A percentile compares a stretch with the other conserved stretches of the same genome.
Evolutionary conservation across 106 monocot species (phyloP).

Genomic region (Gastrodia elata): DNA sequence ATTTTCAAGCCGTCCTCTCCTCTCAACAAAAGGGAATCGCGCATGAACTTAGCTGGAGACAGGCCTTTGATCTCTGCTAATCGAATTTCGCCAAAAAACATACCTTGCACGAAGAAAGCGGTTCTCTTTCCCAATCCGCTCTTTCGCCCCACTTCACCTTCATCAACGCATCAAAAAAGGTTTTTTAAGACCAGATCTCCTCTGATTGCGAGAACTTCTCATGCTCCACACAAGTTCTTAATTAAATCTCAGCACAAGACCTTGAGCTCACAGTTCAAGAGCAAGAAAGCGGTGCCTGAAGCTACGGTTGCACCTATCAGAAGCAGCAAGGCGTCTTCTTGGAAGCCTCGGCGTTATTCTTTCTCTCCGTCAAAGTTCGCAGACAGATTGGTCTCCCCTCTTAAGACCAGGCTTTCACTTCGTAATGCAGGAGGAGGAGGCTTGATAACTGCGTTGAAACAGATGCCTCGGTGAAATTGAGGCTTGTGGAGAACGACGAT

Average conservation of each 20-base stretch:
- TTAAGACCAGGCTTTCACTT: slow-evolving; percentile 44
- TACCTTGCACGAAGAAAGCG: slow-evolving; percentile 61
- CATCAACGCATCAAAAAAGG: slow-evolving; percentile 9
- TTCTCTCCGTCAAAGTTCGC: slow-evolving; percentile 64
- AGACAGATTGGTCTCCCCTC: slow-evolving; percentile 53
- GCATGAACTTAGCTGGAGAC: neutral
- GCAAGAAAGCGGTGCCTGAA: slow-evolving; percentile 23
- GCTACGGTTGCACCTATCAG: slow-evolving; percentile 1
- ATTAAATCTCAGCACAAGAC: slow-evolving; percentile 31
- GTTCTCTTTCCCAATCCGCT: slow-evolving; percentile 74
- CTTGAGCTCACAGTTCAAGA: slow-evolving; percentile 29
- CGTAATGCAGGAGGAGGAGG: slow-evolving; percentile 12
- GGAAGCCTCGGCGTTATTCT: slow-evolving; percentile 26
- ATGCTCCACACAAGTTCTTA: slow-evolving; percentile 46
- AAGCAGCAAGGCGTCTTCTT: neutral
- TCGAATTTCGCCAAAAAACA: slow-evolving; percentile 37
- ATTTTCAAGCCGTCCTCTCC: slow-evolving; percentile 64
- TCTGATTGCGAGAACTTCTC: slow-evolving; percentile 16
- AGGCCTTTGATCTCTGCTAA: slow-evolving; percentile 28
- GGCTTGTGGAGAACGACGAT: neutral
- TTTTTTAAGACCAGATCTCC: slow-evolving; percentile 61
- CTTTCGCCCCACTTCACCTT: slow-evolving; percentile 23
- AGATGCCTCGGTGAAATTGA: slow-evolving; percentile 10
- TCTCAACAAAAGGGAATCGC: slow-evolving; percentile 4
- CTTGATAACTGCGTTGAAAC: slow-evolving; percentile 34